Evolutionary conservation across 176 grass and related monocot genomes (phyloP).

Genomic region (Cenchrus americanus): DNA sequence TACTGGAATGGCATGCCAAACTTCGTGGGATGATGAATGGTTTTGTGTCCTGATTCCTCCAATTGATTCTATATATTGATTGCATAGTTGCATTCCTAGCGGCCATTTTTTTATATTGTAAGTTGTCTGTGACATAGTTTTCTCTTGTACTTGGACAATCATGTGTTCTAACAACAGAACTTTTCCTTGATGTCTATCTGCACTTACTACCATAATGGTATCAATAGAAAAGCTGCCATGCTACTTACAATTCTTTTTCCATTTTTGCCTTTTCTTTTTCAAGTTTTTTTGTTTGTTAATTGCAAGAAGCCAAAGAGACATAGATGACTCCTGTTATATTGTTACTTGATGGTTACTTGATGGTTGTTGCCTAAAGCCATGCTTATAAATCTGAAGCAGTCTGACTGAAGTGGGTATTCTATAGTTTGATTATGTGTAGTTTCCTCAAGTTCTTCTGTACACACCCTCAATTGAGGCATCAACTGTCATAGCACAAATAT

Average conservation of each 20-base stretch:
- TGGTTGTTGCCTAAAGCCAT: background rate
- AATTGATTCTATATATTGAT: background rate
- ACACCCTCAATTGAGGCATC: background rate
- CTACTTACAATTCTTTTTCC: background rate
- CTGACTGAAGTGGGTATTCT: background rate
- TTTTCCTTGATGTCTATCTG: background rate
- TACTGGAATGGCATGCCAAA: background rate
- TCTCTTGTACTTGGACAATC: slow-evolving; percentile 3
- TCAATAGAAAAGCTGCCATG: slow-evolving; percentile 4
- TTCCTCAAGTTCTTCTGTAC: background rate
- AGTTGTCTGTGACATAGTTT: background rate
- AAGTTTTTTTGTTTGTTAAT: slow-evolving; percentile 23
- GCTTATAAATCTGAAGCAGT: background rate
- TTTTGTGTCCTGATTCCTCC: background rate
- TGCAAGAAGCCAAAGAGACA: background rate
- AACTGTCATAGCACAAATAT: slow-evolving; percentile 27
- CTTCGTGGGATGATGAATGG: slow-evolving; percentile 2
- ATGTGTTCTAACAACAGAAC: background rate
- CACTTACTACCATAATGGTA: slow-evolving; percentile 8
- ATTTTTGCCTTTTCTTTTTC: background rate
- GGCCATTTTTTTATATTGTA: background rate
- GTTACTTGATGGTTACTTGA: background rate
- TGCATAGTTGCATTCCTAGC: background rate
- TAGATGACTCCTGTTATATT: slow-evolving; percentile 11
- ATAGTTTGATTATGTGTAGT: background rate